Conservation (phyloP, 169 alveolate species). For the Plasmodium yoelii region DNA sequence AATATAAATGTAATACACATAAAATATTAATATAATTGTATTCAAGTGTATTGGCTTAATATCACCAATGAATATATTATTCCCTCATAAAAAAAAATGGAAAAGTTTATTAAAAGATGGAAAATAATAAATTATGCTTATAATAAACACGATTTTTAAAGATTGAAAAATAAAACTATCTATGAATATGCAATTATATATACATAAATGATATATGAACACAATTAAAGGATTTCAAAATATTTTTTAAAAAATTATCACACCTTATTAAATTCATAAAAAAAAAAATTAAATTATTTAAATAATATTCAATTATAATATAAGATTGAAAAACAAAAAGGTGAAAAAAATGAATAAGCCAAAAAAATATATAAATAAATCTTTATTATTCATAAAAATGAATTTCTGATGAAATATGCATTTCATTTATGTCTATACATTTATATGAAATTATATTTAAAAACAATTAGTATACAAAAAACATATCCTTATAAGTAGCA, state of each 20-base stretch:
- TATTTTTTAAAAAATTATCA: slow-evolving; percentile 14
- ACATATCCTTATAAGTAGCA: not conserved
- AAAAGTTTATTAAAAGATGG: slow-evolving; percentile 15
- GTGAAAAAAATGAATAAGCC: not conserved
- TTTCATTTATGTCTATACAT: slow-evolving; percentile 19
- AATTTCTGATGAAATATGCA: slow-evolving; percentile 13
- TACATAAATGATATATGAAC: not conserved
- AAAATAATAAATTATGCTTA: slow-evolving; percentile 25
- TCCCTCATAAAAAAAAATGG: slow-evolving; percentile 16
- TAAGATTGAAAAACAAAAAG: slow-evolving; percentile 20
- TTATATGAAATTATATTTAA: not conserved
- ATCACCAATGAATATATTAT: slow-evolving; percentile 8
- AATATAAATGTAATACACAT: no score
- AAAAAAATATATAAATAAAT: slow-evolving; percentile 6
- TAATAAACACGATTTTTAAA: slow-evolving; percentile 15
- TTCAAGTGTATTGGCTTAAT: not conserved
- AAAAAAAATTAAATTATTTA: not conserved
- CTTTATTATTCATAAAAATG: slow-evolving; percentile 15
- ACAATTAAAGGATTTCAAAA: not conserved
- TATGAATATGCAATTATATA: not conserved
- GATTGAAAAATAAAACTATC: slow-evolving; percentile 8
- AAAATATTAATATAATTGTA: slow-evolving; percentile 3
- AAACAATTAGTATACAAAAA: slow-evolving; percentile 12
- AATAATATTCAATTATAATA: slow-evolving; percentile 8
- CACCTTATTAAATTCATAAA: not conserved